Percentiles rank a stretch among this genome's conserved stretches.
These are phyloP conservation scores for Russula sp. DNA, from an alignment of 768 basidiomycete genomes.

Conservation along the genomic window DNA sequence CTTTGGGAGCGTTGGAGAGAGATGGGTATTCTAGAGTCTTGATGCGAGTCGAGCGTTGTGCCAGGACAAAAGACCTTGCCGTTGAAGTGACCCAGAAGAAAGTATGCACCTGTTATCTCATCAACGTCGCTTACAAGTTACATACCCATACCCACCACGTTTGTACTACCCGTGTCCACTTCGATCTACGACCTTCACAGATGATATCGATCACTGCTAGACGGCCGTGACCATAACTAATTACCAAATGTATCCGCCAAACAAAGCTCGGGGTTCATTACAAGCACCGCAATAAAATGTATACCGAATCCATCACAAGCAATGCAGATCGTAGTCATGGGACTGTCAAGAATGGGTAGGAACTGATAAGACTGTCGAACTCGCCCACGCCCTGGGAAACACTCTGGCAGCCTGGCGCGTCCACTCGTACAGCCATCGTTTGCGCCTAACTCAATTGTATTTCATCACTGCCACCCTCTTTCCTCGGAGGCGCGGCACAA, in stretches of 20 bases:
- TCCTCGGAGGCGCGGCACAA: too few species aligned
- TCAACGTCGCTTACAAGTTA: constrained; percentile 8
- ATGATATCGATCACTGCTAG: constrained; percentile 2
- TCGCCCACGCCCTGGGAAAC: too few species aligned
- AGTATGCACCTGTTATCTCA: constrained; percentile 12
- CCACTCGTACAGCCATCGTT: too few species aligned
- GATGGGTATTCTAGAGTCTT: constrained; percentile 66
- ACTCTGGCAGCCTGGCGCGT: neutral
- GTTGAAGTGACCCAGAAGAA: constrained; percentile 8
- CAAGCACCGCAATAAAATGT: neutral
- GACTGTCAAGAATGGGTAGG: neutral
- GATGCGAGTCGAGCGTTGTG: neutral
- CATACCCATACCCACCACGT: constrained; percentile 12
- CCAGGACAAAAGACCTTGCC: neutral
- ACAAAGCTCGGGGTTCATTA: neutral
- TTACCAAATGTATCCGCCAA: constrained; percentile 1
- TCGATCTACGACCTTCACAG: neutral
- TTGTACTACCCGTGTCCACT: constrained; percentile 5
- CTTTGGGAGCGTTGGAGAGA: constrained; percentile 91
- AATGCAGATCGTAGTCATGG: neutral
- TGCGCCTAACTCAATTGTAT: neutral
- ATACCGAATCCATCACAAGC: neutral
- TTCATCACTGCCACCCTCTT: too few species aligned
- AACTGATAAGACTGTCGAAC: neutral
- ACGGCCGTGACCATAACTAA: neutral